Conservation (phyloP, 139 green algal genomes). For the Trebouxia sp. region DNA sequence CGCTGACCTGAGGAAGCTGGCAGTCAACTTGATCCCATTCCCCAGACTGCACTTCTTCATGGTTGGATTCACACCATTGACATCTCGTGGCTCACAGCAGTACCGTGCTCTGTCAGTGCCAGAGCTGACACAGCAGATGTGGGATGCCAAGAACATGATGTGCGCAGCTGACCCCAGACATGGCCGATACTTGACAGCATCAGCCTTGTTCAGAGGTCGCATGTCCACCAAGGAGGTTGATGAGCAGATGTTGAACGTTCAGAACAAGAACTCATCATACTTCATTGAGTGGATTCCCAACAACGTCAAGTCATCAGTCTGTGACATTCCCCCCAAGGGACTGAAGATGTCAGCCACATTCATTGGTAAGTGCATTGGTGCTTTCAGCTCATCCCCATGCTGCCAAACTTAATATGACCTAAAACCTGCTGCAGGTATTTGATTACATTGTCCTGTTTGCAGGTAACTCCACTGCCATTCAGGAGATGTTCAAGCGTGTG, state of each 20-base stretch:
- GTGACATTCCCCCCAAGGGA: constrained; percentile 96
- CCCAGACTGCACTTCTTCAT: constrained; percentile 99
- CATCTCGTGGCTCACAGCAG: constrained; percentile 94
- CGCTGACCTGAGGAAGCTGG: constrained; percentile 98
- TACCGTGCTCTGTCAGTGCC: constrained; percentile 95
- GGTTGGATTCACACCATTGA: constrained; percentile 97
- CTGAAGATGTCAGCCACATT: constrained; percentile 98
- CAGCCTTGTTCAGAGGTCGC: constrained; percentile 92
- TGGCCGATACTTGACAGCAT: constrained; percentile 97
- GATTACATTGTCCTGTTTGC: neutral
- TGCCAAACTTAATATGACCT: neutral
- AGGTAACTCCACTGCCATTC: constrained; percentile 89
- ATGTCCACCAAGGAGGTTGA: constrained; percentile 99
- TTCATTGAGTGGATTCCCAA: constrained; percentile 99
- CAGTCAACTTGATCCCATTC: constrained; percentile 99
- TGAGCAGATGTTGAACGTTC: constrained; percentile 99
- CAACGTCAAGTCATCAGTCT: constrained; percentile 97
- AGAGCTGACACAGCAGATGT: constrained; percentile 99
- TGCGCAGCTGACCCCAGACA: constrained; percentile 97
- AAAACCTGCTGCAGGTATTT: neutral
- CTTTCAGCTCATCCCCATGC: constrained; percentile 93
- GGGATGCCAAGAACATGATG: constrained; percentile 99
- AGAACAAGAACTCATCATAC: constrained; percentile 99
- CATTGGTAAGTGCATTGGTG: constrained; percentile 93
- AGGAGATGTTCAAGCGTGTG: constrained; percentile 96